Evolutionary conservation across 306 rosid genomes (phyloP), one percentile per base, ranked within the genome.

Genomic region (Cotoneaster glaucophyllus): DNA sequence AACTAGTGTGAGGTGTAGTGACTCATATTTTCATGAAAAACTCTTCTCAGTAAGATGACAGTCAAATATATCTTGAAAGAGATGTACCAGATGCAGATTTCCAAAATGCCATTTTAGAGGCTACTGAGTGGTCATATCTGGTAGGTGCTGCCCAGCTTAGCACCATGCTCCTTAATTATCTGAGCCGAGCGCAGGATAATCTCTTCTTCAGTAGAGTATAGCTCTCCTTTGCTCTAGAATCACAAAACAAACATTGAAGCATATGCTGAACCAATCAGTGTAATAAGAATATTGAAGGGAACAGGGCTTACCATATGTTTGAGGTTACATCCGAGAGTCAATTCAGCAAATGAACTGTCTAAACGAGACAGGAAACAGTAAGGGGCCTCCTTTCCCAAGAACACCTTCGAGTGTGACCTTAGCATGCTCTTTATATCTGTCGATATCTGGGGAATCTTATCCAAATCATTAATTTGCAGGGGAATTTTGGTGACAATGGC

Each of bases 291-390:
- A 79, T 37, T 69, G 73, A 50, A 65, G 37, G 75, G 24, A 39
- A 8, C 1, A 14, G 31, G 29, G 71, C 71, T 58, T 90, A 95
- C 99, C 97, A 95, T 95, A 28, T 84, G 77, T 79, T 81, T 86
- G 80, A 91, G 96, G 89, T 90, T 91, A 87, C 89, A 91, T 78
- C 91, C 97, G 63, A 94, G 76, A 67, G 94, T 90, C 79, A 93
- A 68, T 83, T 95, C 92, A 57, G 91, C 97, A 48, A 26, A 83
- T 24, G 89, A 77, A 68, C 87, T 87, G 73, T 86, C 93, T 2
- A 95, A 78, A 44, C 86, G 92, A 8, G 99, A 89, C 82, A 92
- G 84, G 86, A 81, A 92, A 82, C 96, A 92, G 75, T 86, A 95
- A 39, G 99, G 97, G 67, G 64, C 88, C 24, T 89, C 99, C 80